These are phyloP conservation scores for Penicillium sp. DNA, from an alignment of 2,329 filamentous ascomycete genomes.

Conservation along the genomic window DNA sequence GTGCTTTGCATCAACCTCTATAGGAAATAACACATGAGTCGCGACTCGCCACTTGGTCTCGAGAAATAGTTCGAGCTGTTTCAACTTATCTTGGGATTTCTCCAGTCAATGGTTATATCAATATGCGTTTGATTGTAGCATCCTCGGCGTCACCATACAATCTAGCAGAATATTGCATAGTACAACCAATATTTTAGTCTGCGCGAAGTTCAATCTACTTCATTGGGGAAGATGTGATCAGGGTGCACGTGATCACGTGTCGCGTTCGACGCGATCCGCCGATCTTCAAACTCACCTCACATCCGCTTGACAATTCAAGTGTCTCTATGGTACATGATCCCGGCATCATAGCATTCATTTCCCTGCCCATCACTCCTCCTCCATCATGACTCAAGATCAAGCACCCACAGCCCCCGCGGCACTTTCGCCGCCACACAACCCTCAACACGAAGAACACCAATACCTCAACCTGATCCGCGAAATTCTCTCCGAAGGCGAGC, in stretches of 20 bases:
- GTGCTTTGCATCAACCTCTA: not conserved
- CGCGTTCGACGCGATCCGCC: constrained; percentile 22
- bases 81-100: too few relatives aligned
- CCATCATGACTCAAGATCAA: constrained; percentile 24
- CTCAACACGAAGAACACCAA: constrained; percentile 79
- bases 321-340: not conserved
- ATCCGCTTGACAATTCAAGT: not conserved
- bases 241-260: constrained; percentile 28
- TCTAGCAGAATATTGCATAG: too few relatives aligned
- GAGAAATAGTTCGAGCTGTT: too few relatives aligned
- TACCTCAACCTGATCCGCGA: constrained; percentile 85
- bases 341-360: not conserved
- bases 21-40: not conserved
- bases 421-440: constrained; percentile 24
- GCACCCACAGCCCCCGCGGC: constrained; percentile 9
- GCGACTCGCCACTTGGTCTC: too few relatives aligned
- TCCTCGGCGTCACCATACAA: too few relatives aligned
- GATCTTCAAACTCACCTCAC: not conserved
- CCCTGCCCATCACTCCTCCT: not conserved
- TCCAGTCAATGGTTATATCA: too few relatives aligned
- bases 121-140: too few relatives aligned
- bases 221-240: not conserved
- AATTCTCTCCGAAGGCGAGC: constrained; percentile 78
- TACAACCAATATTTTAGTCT: too few relatives aligned
- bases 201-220: too few relatives aligned